These are phyloP conservation scores for Leptomonas seymouri DNA, from an alignment of 208 protist genomes.

Conservation along the genomic window DNA sequence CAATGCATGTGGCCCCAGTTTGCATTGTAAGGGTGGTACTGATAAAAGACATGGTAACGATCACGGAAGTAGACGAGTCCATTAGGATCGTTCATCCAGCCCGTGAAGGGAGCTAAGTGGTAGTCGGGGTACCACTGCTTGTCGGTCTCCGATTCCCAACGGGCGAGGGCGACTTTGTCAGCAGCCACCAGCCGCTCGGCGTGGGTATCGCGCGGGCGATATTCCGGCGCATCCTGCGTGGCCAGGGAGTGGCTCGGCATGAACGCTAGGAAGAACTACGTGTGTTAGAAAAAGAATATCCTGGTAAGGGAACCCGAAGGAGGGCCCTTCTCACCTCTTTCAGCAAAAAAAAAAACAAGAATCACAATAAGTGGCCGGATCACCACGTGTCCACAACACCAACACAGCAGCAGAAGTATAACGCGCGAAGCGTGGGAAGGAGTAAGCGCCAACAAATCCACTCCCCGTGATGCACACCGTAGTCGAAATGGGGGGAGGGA, in stretches of 20 bases:
- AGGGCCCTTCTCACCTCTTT: no score
- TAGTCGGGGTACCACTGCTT: constrained; percentile 49
- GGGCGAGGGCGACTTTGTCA: constrained; percentile 9
- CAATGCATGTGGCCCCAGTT: constrained; percentile 70
- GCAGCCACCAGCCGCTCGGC: constrained; percentile 37
- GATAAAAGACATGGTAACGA: constrained; percentile 58
- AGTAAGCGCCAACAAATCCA: background rate
- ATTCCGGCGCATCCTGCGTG: constrained; percentile 17
- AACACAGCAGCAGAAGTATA: background rate
- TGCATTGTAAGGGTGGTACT: constrained; percentile 51
- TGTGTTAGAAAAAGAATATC: no score
- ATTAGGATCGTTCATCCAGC: constrained; percentile 55
- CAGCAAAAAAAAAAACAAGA: background rate
- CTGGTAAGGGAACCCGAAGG: no score
- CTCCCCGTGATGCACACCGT: no score
- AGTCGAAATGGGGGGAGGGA: no score
- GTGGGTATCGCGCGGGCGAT: constrained; percentile 22
- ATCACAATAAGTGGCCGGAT: no score
- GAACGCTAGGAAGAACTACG: background rate
- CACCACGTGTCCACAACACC: no score
- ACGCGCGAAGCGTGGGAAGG: background rate
- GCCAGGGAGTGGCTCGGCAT: constrained; percentile 14
- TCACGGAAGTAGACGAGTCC: constrained; percentile 40
- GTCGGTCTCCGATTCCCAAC: constrained; percentile 20
- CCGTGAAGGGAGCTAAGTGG: constrained; percentile 42